These are phyloP conservation scores for Calycina herbarum DNA, from an alignment of 2,329 filamentous ascomycete species.

Conservation along the genomic window DNA sequence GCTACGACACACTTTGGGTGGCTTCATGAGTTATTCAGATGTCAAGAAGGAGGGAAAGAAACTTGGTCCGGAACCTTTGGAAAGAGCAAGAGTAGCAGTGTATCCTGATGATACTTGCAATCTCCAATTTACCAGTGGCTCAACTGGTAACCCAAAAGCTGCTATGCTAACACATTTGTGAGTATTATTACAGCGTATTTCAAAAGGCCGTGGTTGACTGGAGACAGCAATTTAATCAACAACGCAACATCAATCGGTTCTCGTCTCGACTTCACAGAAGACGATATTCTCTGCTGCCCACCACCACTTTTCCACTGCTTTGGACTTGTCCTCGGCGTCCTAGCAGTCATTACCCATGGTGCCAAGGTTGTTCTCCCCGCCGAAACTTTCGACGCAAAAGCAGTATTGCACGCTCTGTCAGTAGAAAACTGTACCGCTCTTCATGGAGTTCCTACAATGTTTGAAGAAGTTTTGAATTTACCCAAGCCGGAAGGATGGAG, in stretches of 20 bases:
- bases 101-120: slow-evolving; percentile 68
- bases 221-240: slow-evolving; percentile 52
- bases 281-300: slow-evolving; percentile 64
- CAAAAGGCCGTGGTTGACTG: not conserved
- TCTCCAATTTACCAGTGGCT: slow-evolving; percentile 74
- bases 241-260: slow-evolving; percentile 68
- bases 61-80: slow-evolving; percentile 10
- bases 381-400: slow-evolving; percentile 63
- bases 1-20: slow-evolving; percentile 52
- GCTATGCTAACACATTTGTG: slow-evolving; percentile 63
- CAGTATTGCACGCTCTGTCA: slow-evolving; percentile 56
- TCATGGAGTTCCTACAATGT: slow-evolving; percentile 65
- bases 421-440: slow-evolving; percentile 54
- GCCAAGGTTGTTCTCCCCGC: slow-evolving; percentile 64
- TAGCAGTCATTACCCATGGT: slow-evolving; percentile 66
- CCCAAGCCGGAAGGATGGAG: slow-evolving; percentile 37
- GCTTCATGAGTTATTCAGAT: slow-evolving; percentile 42
- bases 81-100: slow-evolving; percentile 9
- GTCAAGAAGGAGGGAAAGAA: slow-evolving; percentile 45
- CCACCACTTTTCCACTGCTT: slow-evolving; percentile 70
- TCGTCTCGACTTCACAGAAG: slow-evolving; percentile 60
- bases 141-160: slow-evolving; percentile 71
- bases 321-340: slow-evolving; percentile 69
- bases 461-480: slow-evolving; percentile 63
- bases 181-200: not conserved